A percentile compares a stretch with the other conserved stretches of the same genome.
phyloP scores from a whole-genome alignment of 1,139 yeast species.

The Candida glucosophila region DNA sequence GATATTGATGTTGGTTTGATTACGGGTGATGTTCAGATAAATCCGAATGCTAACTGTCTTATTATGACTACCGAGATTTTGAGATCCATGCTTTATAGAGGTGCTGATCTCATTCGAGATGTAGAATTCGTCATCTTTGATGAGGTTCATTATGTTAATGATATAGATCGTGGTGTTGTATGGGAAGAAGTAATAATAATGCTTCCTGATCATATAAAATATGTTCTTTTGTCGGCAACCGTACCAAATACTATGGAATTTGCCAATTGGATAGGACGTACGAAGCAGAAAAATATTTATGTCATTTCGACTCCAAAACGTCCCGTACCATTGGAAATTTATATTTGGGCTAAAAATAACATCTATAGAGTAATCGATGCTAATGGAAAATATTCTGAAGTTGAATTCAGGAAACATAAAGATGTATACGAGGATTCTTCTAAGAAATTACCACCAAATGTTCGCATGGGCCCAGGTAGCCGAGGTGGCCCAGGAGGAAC shows the following conservation, averaged over 20 bases:
- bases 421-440: conserved; percentile 36
- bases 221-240: conserved; percentile 84
- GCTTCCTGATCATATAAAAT: conserved; percentile 92
- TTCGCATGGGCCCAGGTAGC: conserved; percentile 33
- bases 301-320: conserved; percentile 94
- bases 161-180: conserved; percentile 95
- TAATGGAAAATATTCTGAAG: conserved; percentile 56
- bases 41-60: conserved; percentile 92
- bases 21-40: conserved; percentile 97
- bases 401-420: conserved; percentile 56
- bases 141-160: conserved; percentile 96
- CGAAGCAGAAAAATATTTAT: conserved; percentile 89
- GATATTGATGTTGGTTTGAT: conserved; percentile 85
- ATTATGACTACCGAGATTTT: conserved; percentile 97
- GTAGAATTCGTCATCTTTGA: conserved; percentile 96
- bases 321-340: conserved; percentile 90
- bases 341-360: conserved; percentile 64
- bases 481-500: conserved; percentile 40
- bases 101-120: conserved; percentile 92
- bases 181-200: conserved; percentile 98
- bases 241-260: conserved; percentile 96
- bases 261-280: conserved; percentile 98
- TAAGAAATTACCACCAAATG: conserved; percentile 29
- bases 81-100: conserved; percentile 90
- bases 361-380: conserved; percentile 69